phyloP scores from a whole-genome alignment of 2,329 filamentous ascomycete genomes.

The Verticillium dahliae region DNA sequence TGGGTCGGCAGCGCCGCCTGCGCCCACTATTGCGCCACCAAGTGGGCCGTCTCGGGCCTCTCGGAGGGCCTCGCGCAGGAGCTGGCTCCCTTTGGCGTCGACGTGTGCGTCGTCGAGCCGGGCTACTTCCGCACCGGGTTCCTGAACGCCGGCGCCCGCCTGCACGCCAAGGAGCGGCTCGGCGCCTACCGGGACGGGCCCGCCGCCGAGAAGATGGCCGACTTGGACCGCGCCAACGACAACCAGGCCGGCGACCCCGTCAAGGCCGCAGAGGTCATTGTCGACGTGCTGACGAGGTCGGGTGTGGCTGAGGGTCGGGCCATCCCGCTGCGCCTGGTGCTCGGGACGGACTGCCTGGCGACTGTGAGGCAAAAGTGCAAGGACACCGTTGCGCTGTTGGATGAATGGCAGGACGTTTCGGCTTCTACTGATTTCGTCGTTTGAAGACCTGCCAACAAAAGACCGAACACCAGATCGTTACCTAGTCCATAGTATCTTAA shows the following conservation, averaged over 20 bases:
- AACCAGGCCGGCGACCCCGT: slow-evolving; percentile 48
- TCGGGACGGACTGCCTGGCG: slow-evolving; percentile 45
- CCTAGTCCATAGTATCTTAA: too few relatives aligned
- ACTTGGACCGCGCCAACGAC: slow-evolving; percentile 29
- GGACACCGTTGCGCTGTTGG: slow-evolving; percentile 32
- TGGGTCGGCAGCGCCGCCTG: slow-evolving; percentile 30
- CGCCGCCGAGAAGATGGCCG: slow-evolving; percentile 17
- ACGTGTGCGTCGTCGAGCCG: slow-evolving; percentile 36
- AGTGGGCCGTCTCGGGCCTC: slow-evolving; percentile 37
- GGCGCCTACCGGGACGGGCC: slow-evolving; percentile 25
- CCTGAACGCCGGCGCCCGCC: slow-evolving; percentile 28
- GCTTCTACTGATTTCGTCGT: slow-evolving; percentile 23
- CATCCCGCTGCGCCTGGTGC: slow-evolving; percentile 44
- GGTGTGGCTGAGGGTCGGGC: slow-evolving; percentile 39
- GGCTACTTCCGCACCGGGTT: slow-evolving; percentile 48
- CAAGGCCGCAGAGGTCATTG: slow-evolving; percentile 44
- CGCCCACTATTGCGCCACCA: slow-evolving; percentile 35
- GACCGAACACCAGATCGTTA: too few relatives aligned
- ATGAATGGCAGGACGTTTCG: slow-evolving; percentile 42
- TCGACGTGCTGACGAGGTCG: slow-evolving; percentile 47
- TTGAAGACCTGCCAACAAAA: not conserved
- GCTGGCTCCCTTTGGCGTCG: slow-evolving; percentile 36
- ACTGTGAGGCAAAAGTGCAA: slow-evolving; percentile 35
- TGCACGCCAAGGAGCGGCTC: slow-evolving; percentile 18
- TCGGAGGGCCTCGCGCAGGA: slow-evolving; percentile 36